phyloP scores from a whole-genome alignment of 2,329 filamentous ascomycete species.

The Plectosphaerella cucumerina region DNA sequence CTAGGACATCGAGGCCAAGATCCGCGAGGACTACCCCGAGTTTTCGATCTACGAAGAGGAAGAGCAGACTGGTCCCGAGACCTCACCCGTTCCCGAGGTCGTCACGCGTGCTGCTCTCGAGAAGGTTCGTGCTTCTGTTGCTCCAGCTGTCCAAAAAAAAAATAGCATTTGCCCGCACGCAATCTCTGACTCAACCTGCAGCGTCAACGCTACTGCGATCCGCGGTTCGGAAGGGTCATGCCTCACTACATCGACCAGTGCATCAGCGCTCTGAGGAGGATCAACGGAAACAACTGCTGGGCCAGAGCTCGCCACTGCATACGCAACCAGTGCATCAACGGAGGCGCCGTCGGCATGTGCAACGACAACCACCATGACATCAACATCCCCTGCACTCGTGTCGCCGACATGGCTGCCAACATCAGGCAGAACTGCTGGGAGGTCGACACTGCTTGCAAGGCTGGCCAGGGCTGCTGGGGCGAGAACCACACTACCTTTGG shows the following conservation, averaged over 20 bases:
- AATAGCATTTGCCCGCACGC: too few species aligned
- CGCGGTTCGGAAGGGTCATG: not conserved
- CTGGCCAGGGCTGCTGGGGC: not conserved
- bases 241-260: not conserved
- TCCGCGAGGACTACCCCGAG: not conserved
- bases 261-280: conserved; percentile 1
- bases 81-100: not conserved
- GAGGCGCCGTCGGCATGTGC: not conserved
- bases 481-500: not conserved
- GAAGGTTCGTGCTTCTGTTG: not conserved
- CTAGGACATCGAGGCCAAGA: not conserved
- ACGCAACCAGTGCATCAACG: conserved; percentile 1
- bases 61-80: not conserved
- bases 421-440: not conserved
- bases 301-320: not conserved
- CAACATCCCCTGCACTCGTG: not conserved
- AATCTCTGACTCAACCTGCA: too few species aligned
- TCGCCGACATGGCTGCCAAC: not conserved
- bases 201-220: too few species aligned
- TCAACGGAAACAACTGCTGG: not conserved
- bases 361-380: conserved; percentile 3
- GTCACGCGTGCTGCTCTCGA: not conserved
- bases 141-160: too few species aligned
- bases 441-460: not conserved
- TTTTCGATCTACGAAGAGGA: not conserved